These are phyloP conservation scores for Mycena pura DNA, from an alignment of 768 basidiomycete species.

Conservation along the genomic window DNA sequence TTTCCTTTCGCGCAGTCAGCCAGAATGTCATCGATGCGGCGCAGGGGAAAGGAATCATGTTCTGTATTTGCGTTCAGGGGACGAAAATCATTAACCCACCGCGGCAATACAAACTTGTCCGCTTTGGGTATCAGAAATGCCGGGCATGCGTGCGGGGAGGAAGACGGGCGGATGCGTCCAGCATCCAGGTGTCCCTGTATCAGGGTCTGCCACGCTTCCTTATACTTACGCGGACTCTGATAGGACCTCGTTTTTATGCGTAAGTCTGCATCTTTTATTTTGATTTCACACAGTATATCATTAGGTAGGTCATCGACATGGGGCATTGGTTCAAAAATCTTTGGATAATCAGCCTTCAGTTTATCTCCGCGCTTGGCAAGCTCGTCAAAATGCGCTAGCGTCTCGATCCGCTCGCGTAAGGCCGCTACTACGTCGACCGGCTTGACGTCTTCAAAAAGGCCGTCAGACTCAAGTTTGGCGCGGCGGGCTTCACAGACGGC, in stretches of 20 bases:
- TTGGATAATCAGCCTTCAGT: slow-evolving; percentile 9
- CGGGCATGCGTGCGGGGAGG: slow-evolving; percentile 38
- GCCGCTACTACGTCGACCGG: background rate
- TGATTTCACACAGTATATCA: slow-evolving; percentile 29
- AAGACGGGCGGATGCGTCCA: slow-evolving; percentile 37
- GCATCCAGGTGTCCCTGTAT: slow-evolving; percentile 42
- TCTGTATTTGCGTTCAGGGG: slow-evolving; percentile 40
- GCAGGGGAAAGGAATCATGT: slow-evolving; percentile 38
- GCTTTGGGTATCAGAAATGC: slow-evolving; percentile 47
- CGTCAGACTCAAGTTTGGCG: background rate
- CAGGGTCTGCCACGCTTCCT: slow-evolving; percentile 38
- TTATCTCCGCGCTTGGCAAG: background rate
- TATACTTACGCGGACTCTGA: slow-evolving; percentile 40
- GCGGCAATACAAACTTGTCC: slow-evolving; percentile 33
- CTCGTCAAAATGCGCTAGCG: background rate
- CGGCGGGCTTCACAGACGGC: background rate
- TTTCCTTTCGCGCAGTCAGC: slow-evolving; percentile 47
- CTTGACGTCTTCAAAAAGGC: background rate
- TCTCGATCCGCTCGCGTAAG: background rate
- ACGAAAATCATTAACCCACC: slow-evolving; percentile 45
- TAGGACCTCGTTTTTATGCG: slow-evolving; percentile 34
- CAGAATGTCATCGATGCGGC: slow-evolving; percentile 38
- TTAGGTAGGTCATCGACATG: slow-evolving; percentile 34
- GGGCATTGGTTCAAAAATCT: slow-evolving; percentile 36
- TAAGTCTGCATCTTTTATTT: slow-evolving; percentile 33